phyloP scores from a whole-genome alignment of 192 early-diverging fungal genomes.

The Backusella sp. region DNA sequence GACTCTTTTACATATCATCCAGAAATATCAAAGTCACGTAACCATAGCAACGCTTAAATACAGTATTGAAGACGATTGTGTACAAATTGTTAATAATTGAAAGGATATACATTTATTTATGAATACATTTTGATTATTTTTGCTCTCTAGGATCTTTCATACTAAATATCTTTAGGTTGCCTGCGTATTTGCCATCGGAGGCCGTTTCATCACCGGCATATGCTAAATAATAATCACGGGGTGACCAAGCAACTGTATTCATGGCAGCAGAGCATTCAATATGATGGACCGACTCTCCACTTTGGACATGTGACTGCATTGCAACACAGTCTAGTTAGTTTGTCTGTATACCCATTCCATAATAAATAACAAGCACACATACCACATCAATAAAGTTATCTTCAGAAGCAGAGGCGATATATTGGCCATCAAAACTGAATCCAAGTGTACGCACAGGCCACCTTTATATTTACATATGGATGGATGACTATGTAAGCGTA shows the following conservation, averaged over 20 bases:
- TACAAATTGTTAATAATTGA: no score
- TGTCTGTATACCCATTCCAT: background rate
- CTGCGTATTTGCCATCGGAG: slow-evolving; percentile 36
- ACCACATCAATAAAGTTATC: slow-evolving; percentile 79
- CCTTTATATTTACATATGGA: slow-evolving; percentile 15
- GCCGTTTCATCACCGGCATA: slow-evolving; percentile 73
- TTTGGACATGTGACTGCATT: slow-evolving; percentile 66
- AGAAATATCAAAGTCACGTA: no score
- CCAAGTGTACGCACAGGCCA: slow-evolving; percentile 77
- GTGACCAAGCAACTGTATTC: slow-evolving; percentile 82
- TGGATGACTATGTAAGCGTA: background rate
- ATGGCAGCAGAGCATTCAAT: slow-evolving; percentile 64
- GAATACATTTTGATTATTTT: background rate
- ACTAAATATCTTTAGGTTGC: slow-evolving; percentile 52
- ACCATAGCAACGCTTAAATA: no score
- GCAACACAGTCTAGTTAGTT: background rate
- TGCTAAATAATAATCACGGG: slow-evolving; percentile 69
- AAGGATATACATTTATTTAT: slow-evolving; percentile 5
- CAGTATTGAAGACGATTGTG: no score
- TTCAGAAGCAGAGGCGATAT: slow-evolving; percentile 73
- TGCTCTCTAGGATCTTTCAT: slow-evolving; percentile 31
- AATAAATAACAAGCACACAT: slow-evolving; percentile 24
- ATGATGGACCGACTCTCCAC: slow-evolving; percentile 68
- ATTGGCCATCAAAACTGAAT: slow-evolving; percentile 78
- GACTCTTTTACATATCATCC: no score